Evolutionary conservation across 2,329 filamentous ascomycete genomes (phyloP), one percentile per base, ranked within the genome.

Genomic region (Exophiala spinifera): DNA sequence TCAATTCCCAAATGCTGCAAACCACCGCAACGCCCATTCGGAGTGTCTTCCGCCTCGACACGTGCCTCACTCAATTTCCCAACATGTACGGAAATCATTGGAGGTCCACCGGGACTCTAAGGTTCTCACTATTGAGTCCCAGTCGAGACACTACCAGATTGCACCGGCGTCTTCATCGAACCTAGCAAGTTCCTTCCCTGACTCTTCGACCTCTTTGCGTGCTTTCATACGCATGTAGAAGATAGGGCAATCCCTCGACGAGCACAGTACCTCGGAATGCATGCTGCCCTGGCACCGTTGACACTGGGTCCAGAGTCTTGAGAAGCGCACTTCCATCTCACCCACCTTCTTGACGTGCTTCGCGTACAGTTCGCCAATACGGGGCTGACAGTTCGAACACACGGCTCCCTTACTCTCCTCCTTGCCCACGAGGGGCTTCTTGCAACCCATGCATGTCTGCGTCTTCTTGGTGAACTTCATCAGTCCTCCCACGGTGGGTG

Each of bases 191-290:
- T 99, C 94, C 75, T 90, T 95, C 53, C 91, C 90, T 1, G 86
- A 87, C 74, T 99, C 94, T 72, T 97, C 92, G 36, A 97, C 85
- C 70, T 99, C 94, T 78, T 99, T 99, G 81, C 96, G 95, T 28
- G 92, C 92, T 80, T 99, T 99, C 94, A 99, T 99, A 3, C 94
- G 85, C 94, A 99, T 99, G 72, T 99, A 99, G 73, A 99, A 99
- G 67, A 99, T 99, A 1, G 94, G 94, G 69, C 94, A 99, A 76
- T 99, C 94, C 70, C 91, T 88, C 70, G 87, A 92, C 60, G 87
- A 91, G 76, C 94, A 99, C 64, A 99, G 97, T 51, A 99, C 95
- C 72, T 99, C 94, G 70, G 90, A 94, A 74, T 99, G 94, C 81
- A 99, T 88, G 75, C 91, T 96, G 51, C 91, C 94, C 75, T 99